Evolutionary conservation across 768 basidiomycete genomes (phyloP), one percentile per base, ranked within the genome.

Genomic region (Lactarius indigo): DNA sequence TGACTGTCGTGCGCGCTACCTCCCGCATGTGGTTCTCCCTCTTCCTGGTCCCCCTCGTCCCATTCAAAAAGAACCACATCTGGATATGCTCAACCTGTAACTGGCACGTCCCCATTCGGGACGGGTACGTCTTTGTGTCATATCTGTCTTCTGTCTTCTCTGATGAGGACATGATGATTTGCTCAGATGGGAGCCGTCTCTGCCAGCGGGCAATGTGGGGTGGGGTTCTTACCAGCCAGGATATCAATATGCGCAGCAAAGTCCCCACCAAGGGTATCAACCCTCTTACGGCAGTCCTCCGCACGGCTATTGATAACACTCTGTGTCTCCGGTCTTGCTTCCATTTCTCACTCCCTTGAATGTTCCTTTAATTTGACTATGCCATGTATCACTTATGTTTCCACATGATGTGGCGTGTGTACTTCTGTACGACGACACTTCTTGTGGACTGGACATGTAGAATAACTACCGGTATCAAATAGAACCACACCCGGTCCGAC

Each of bases 21-120:
- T 81, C 82, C 39, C 85, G 85, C 63, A 84, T 77, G 42, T 91
- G 89, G 90, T 88, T 92, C 73, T 88, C 90, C 75, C 73, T 92
- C 55, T 91, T 87, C 78, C 89, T 85, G 75, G 80, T 92, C 17
- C 90, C 88, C 28, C 76, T 92, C 64, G 75, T 92, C 52, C 90
- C 90, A 1, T 77, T 91, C 71, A 82, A 76, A 28, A 82, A 82
- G 57, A 83, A 83, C 62, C 84, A 83, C 62, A 76, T 92, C 59
- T 91, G 90, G 87, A 73, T 87, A 64, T 92, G 90, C 75, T 80
- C 79, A 28, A 89, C 87, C 66, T 92, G 90, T 73, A 85, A 87
- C 64, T 88, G 89, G 82, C 81, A 79, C 65, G 79, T 83, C 12
- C 80, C 81, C 3, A 78, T 81, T 71, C 81, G 82, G 71, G 74